Evolutionary conservation across 73 alveolate species (phyloP).

Genomic region (Paramecium pentaurelia): DNA sequence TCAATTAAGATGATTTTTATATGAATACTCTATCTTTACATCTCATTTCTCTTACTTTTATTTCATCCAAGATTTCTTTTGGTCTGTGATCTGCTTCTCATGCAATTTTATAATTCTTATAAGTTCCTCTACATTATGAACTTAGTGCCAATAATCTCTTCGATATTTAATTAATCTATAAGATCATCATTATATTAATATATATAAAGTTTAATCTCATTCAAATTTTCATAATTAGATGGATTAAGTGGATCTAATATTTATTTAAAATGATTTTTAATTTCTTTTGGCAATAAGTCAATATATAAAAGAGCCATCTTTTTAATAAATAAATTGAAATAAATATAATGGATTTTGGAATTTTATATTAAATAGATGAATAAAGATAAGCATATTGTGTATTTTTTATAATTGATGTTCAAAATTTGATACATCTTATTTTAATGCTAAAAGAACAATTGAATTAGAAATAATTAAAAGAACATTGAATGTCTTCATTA

Average conservation of each 20-base stretch:
- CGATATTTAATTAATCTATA: not conserved
- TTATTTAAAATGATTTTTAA: not conserved
- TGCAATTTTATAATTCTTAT: not conserved
- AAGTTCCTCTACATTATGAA: not conserved
- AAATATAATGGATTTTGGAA: not conserved
- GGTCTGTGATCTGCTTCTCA: constrained; percentile 19
- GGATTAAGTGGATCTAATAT: not conserved
- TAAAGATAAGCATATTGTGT: not conserved
- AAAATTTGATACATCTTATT: not conserved
- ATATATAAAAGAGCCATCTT: not conserved
- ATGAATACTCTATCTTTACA: not conserved
- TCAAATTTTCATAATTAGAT: not conserved
- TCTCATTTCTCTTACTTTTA: not conserved
- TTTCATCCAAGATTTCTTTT: not conserved
- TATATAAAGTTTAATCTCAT: not conserved
- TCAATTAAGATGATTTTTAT: not conserved
- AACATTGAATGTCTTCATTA: not conserved
- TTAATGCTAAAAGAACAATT: not conserved
- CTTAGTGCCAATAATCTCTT: not conserved
- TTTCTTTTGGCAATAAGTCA: not conserved
- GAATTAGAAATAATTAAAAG: no score
- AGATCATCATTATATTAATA: not conserved
- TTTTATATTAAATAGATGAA: not conserved
- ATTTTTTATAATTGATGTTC: not conserved
- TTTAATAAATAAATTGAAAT: not conserved